A percentile compares a stretch with the other conserved stretches of the same genome.
Conservation (phyloP, 2,329 filamentous ascomycete species). For the Xylaria sp. region DNA sequence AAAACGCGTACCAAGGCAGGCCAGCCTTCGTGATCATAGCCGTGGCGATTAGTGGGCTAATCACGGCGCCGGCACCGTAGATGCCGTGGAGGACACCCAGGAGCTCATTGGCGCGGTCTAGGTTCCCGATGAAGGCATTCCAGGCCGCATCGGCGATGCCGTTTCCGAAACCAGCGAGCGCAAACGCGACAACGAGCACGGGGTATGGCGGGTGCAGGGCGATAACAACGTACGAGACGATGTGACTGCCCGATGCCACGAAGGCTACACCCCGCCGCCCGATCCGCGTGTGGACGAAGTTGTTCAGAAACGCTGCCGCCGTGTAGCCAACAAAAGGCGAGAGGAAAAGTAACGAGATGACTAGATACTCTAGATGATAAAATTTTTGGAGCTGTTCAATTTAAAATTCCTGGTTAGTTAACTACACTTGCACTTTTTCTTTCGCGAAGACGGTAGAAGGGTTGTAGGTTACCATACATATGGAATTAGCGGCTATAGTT, state of each 20-base stretch:
- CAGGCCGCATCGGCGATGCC: constrained; percentile 69
- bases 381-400: constrained; percentile 56
- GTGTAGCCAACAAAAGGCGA: constrained; percentile 60
- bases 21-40: constrained; percentile 72
- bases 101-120: constrained; percentile 76
- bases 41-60: constrained; percentile 77
- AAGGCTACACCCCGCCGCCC: constrained; percentile 77
- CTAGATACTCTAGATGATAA: constrained; percentile 58
- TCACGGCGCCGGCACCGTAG: constrained; percentile 75
- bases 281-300: constrained; percentile 53
- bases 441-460: neutral
- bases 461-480: constrained; percentile 55
- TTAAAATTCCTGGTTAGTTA: constrained; percentile 17
- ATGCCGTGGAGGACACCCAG: constrained; percentile 75
- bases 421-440: neutral
- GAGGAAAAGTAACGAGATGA: constrained; percentile 62
- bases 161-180: constrained; percentile 76
- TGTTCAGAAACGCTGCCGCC: constrained; percentile 57
- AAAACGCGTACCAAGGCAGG: constrained; percentile 76
- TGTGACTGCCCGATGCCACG: constrained; percentile 68
- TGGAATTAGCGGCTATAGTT: constrained; percentile 59
- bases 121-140: constrained; percentile 70
- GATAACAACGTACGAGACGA: constrained; percentile 72
- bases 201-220: constrained; percentile 75
- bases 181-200: constrained; percentile 72